Evolutionary conservation across 192 early-diverging fungal species (phyloP).

Genomic region (Entomortierella parvispora): DNA sequence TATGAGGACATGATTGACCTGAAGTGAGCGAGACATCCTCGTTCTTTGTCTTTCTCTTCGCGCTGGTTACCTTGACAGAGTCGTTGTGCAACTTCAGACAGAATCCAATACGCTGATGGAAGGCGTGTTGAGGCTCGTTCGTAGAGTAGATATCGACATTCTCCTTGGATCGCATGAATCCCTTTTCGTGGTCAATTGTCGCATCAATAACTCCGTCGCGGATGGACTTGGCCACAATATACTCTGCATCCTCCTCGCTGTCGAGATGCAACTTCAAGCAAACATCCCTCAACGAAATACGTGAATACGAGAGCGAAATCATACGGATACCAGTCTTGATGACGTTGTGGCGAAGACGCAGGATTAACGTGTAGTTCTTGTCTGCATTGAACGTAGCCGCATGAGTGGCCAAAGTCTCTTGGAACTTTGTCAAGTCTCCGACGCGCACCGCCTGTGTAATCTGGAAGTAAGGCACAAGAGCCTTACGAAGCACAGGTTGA

Average conservation of each 20-base stretch:
- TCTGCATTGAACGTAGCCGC: slow-evolving; percentile 83
- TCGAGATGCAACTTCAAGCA: slow-evolving; percentile 97
- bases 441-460: slow-evolving; percentile 97
- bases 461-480: slow-evolving; percentile 91
- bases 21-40: too few species aligned
- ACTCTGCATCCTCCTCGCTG: slow-evolving; percentile 98
- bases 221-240: slow-evolving; percentile 98
- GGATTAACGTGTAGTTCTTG: slow-evolving; percentile 90
- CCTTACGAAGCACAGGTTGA: slow-evolving; percentile 83
- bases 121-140: slow-evolving; percentile 95
- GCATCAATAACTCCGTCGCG: slow-evolving; percentile 99
- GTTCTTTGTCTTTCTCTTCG: too few species aligned
- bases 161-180: slow-evolving; percentile 94
- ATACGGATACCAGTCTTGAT: slow-evolving; percentile 99
- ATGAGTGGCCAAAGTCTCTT: slow-evolving; percentile 83
- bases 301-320: slow-evolving; percentile 96
- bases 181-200: slow-evolving; percentile 93
- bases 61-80: slow-evolving; percentile 87
- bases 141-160: slow-evolving; percentile 96
- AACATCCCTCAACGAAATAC: slow-evolving; percentile 94
- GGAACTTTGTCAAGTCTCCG: slow-evolving; percentile 94
- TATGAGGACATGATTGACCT: too few species aligned
- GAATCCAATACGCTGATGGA: slow-evolving; percentile 94
- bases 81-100: slow-evolving; percentile 98
- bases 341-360: slow-evolving; percentile 98